These are phyloP conservation scores for Boletus reticulatus DNA, from an alignment of 768 basidiomycete genomes.

Conservation along the genomic window DNA sequence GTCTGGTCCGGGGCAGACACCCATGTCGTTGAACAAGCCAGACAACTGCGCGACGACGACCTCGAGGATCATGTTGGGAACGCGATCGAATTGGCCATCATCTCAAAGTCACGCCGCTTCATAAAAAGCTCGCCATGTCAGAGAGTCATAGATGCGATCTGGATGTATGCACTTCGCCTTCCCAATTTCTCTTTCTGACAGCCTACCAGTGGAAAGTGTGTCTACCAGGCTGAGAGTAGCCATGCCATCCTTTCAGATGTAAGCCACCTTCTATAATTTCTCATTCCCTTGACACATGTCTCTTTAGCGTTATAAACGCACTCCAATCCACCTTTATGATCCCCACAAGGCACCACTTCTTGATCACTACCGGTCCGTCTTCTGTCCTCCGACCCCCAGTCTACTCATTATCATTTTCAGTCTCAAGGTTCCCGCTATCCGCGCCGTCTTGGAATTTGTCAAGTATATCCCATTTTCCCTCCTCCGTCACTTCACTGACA, in stretches of 20 bases:
- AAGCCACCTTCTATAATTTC: slow-evolving; percentile 16
- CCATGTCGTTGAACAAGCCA: slow-evolving; percentile 53
- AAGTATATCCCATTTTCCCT: slow-evolving; percentile 49
- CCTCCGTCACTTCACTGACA: not conserved
- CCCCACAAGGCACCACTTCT: slow-evolving; percentile 91
- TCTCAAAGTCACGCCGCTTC: slow-evolving; percentile 83
- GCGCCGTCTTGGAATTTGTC: slow-evolving; percentile 84
- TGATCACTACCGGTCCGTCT: slow-evolving; percentile 84
- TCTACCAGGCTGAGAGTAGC: slow-evolving; percentile 85
- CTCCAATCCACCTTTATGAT: slow-evolving; percentile 91
- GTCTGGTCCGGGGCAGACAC: slow-evolving; percentile 76
- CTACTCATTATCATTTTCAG: slow-evolving; percentile 34
- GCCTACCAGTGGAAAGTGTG: slow-evolving; percentile 72
- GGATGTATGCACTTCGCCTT: slow-evolving; percentile 50
- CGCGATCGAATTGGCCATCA: slow-evolving; percentile 90
- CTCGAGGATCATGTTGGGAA: slow-evolving; percentile 82
- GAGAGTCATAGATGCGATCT: slow-evolving; percentile 83
- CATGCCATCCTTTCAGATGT: slow-evolving; percentile 92
- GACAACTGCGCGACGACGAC: slow-evolving; percentile 66
- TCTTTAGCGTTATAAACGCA: slow-evolving; percentile 87
- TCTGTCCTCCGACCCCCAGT: not conserved
- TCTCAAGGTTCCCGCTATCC: slow-evolving; percentile 90
- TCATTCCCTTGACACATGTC: not conserved
- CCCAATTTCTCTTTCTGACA: slow-evolving; percentile 16
- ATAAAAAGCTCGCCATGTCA: slow-evolving; percentile 89